A percentile compares a stretch with the other conserved stretches of the same genome.
phyloP scores from a whole-genome alignment of 2,329 filamentous ascomycete genomes.

The Cercospora zeae-maydis region DNA sequence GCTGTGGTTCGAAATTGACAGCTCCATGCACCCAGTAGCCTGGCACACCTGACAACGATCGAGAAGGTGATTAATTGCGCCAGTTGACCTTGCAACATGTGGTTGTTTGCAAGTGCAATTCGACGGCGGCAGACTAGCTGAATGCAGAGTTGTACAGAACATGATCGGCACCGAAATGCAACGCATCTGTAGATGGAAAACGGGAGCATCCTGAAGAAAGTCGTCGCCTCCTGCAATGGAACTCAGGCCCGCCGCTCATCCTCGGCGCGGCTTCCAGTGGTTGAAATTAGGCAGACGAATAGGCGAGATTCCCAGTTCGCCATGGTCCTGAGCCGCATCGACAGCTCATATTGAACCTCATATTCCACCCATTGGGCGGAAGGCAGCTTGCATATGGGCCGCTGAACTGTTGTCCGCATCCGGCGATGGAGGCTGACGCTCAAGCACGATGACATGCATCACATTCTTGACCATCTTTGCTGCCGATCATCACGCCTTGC shows the following conservation, averaged over 20 bases:
- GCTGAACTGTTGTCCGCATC: constrained; percentile 23
- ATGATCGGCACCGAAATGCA: neutral
- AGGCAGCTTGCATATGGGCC: constrained; percentile 14
- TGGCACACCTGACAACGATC: neutral
- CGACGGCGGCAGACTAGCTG: constrained; percentile 2
- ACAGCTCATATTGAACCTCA: constrained; percentile 6
- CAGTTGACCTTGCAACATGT: constrained; percentile 1
- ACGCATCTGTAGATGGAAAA: neutral
- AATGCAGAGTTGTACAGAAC: neutral
- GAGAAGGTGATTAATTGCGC: neutral
- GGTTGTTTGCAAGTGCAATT: constrained; percentile 1
- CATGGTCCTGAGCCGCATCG: neutral
- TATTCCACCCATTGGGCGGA: constrained; percentile 12
- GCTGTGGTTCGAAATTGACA: neutral
- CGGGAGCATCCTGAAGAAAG: constrained; percentile 1
- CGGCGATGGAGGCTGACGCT: constrained; percentile 13
- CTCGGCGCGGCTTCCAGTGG: constrained; percentile 1
- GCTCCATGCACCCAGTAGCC: neutral
- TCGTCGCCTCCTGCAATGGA: constrained; percentile 3
- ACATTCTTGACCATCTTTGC: constrained; percentile 3
- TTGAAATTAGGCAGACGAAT: constrained; percentile 1
- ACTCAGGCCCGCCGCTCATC: neutral
- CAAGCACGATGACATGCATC: constrained; percentile 13
- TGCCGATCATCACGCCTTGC: neutral
- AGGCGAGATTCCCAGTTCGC: constrained; percentile 4